Base-by-base conservation (phyloP, 192 early-diverging fungal genomes). In the Chytriomyces sp. region DNA sequence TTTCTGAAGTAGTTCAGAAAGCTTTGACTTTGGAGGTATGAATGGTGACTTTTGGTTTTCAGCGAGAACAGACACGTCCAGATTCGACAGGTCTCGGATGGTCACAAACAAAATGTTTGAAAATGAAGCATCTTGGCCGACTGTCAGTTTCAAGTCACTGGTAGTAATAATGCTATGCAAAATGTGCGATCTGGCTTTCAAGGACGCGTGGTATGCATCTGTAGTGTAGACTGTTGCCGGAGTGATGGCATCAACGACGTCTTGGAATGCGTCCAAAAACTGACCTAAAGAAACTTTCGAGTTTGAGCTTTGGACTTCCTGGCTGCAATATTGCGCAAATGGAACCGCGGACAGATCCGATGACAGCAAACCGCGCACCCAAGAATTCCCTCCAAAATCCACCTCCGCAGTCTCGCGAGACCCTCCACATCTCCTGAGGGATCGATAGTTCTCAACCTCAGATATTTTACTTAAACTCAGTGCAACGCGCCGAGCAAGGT, bases 381-480 rank as follows among this genome's bases (percentile, higher is more conserved):
- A 8, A 1, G 11, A 18, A 47, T 67, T 28, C 7, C 9, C 45
- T 7, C 48, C 68, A 35, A 24, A 45, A 35, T 35, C 35, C 44
- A 73, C 45, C 16, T 73, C 60, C 6, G 16, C 60, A 73, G 28
- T 45, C 5, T 62, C 62, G 20, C 45, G 8, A 10, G 6, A 16
- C 7, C 7, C n/a, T 26, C 61, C 49, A 4, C 35, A 35, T 35
- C 35, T 35, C 35, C 35, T 35, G 35, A 35, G 35, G 2, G 35
- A 35, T 35, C 35, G 35, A n/a, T 24, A 24, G 8, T 7, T 49
- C 45, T 60, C 63, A 20, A 75, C 7, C 26, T 65, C 16, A 16
- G 73, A 16, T 13, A 75, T 48, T 60, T 47, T 50, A 43, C 63
- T 65, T 7, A 75, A 48, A 48, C 63, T 65, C 23, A 65, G 73